phyloP scores from a whole-genome alignment of 2,329 filamentous ascomycete genomes.

The Claviceps digitariae region DNA sequence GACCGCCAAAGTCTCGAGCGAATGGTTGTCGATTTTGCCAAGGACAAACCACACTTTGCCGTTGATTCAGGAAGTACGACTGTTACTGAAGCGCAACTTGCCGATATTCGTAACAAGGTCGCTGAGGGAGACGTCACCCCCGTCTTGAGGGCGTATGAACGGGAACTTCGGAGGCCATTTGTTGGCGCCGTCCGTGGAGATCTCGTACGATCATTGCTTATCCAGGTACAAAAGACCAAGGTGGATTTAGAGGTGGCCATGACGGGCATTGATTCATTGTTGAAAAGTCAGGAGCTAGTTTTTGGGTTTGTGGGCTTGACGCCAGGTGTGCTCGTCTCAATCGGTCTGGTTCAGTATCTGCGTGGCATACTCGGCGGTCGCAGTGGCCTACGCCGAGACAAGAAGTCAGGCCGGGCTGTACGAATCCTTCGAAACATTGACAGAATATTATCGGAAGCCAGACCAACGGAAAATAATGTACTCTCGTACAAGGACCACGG shows the following conservation, averaged over 20 bases:
- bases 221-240: constrained; percentile 98
- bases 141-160: constrained; percentile 81
- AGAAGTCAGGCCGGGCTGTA: constrained; percentile 55
- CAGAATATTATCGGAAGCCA: constrained; percentile 57
- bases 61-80: constrained; percentile 27
- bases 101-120: constrained; percentile 64
- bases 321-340: constrained; percentile 77
- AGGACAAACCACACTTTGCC: constrained; percentile 59
- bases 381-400: constrained; percentile 50
- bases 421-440: constrained; percentile 80
- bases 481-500: constrained; percentile 89
- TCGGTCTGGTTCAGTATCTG: constrained; percentile 62
- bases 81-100: constrained; percentile 56
- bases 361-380: constrained; percentile 55
- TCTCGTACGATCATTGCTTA: constrained; percentile 76
- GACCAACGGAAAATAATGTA: constrained; percentile 57
- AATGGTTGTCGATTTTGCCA: constrained; percentile 95
- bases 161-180: constrained; percentile 71
- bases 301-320: constrained; percentile 96
- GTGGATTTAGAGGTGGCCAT: constrained; percentile 95
- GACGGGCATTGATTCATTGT: constrained; percentile 82
- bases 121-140: constrained; percentile 87
- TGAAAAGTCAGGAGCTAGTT: constrained; percentile 92
- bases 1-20: constrained; percentile 86
- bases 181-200: constrained; percentile 74